phyloP scores from a whole-genome alignment of 345 rosid genomes.

The Citrus maxima region DNA sequence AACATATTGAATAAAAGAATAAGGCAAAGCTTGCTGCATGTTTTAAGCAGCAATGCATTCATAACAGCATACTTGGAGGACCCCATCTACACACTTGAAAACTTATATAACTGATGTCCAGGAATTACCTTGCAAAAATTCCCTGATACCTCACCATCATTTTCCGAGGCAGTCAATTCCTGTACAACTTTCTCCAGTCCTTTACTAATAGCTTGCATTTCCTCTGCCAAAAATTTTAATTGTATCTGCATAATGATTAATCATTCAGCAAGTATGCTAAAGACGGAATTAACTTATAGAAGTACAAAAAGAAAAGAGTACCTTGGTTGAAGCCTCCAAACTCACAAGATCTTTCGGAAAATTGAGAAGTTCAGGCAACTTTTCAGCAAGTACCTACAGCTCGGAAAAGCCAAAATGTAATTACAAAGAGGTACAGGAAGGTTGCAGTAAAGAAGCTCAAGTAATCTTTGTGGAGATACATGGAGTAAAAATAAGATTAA shows the following conservation, averaged over 20 bases:
- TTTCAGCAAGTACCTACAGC: slow-evolving; percentile 67
- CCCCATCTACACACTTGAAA: slow-evolving; percentile 4
- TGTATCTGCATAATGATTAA: slow-evolving; percentile 47
- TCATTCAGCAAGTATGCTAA: slow-evolving; percentile 5
- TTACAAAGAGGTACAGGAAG: neutral
- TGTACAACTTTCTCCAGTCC: slow-evolving; percentile 78
- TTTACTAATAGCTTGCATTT: slow-evolving; percentile 87
- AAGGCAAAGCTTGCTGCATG: neutral
- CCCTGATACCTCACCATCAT: slow-evolving; percentile 49
- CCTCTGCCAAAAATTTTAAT: slow-evolving; percentile 80
- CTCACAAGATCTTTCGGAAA: slow-evolving; percentile 63
- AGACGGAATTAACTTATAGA: neutral
- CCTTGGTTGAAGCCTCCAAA: slow-evolving; percentile 81
- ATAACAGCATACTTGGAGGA: neutral
- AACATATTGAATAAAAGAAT: neutral
- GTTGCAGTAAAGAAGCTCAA: neutral
- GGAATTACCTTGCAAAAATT: slow-evolving; percentile 57
- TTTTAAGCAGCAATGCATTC: slow-evolving; percentile 4
- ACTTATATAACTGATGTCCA: neutral
- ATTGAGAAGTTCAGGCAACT: slow-evolving; percentile 65
- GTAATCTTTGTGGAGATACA: neutral
- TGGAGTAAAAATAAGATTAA: neutral
- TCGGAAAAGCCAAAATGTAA: slow-evolving; percentile 2
- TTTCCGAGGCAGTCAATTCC: slow-evolving; percentile 61
- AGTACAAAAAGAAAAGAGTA: neutral